A percentile compares a stretch with the other conserved stretches of the same genome.
Evolutionary conservation across 768 basidiomycete species (phyloP).

Genomic region (Lyophyllum semitale): DNA sequence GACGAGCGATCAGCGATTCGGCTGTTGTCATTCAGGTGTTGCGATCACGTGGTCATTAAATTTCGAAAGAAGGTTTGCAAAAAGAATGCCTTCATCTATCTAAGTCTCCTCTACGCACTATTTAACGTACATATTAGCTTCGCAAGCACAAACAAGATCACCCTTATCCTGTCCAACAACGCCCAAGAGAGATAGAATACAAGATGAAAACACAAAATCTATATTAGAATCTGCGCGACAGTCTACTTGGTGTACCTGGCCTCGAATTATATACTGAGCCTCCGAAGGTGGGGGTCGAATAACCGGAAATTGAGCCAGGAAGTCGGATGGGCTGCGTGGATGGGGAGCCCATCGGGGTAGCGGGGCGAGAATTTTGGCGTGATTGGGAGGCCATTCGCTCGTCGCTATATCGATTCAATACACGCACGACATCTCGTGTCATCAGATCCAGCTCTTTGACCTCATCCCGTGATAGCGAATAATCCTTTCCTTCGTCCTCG

Average conservation of each 20-base stretch:
- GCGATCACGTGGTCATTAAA: no score
- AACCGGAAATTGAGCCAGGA: conserved; percentile 50
- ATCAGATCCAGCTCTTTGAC: conserved; percentile 74
- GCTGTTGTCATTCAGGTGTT: background rate
- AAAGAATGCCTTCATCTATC: background rate
- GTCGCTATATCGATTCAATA: conserved; percentile 71
- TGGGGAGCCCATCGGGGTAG: conserved; percentile 63
- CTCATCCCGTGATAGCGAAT: conserved; percentile 66
- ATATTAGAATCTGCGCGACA: conserved; percentile 36
- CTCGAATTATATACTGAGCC: conserved; percentile 53
- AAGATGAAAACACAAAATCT: background rate
- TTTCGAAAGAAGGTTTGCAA: no score
- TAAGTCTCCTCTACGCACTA: background rate
- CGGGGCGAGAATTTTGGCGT: conserved; percentile 62
- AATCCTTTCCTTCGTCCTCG: conserved; percentile 52
- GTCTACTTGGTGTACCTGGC: conserved; percentile 64
- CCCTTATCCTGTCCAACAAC: background rate
- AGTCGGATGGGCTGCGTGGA: conserved; percentile 36
- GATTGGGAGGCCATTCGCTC: conserved; percentile 64
- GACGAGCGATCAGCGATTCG: background rate
- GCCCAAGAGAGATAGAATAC: background rate
- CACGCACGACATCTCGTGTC: conserved; percentile 71
- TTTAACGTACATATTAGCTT: background rate
- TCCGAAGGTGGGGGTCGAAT: conserved; percentile 54
- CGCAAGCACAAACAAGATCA: background rate